Percentiles rank a stretch among this genome's conserved stretches.
phyloP scores from a whole-genome alignment of 257 asterid species.

The Solanum sejunctum region DNA sequence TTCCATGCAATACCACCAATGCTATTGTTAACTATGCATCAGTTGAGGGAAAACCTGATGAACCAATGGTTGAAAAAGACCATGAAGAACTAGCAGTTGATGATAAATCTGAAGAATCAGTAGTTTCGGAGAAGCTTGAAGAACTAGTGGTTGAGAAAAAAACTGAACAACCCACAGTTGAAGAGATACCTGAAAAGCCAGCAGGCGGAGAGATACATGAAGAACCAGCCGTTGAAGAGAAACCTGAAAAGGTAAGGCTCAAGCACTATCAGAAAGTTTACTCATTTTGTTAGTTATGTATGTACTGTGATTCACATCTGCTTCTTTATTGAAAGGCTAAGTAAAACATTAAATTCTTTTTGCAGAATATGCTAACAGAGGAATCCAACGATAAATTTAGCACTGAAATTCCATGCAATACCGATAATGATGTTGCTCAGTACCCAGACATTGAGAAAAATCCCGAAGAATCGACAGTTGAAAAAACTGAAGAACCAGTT shows the following conservation, averaged over 20 bases:
- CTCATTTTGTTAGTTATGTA: neutral
- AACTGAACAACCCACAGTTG: neutral
- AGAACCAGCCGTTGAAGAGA: neutral
- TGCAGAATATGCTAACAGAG: neutral
- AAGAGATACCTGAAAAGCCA: neutral
- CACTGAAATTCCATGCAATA: neutral
- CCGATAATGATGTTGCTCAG: neutral
- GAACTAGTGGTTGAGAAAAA: neutral
- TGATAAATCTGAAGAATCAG: neutral
- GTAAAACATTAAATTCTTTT: neutral
- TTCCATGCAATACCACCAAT: neutral
- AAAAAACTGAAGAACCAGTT: neutral
- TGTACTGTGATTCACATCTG: neutral
- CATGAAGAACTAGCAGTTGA: neutral
- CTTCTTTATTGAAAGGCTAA: neutral
- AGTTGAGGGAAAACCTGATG: neutral
- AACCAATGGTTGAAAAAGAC: neutral
- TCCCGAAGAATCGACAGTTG: neutral
- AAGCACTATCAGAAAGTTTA: neutral
- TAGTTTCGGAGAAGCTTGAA: neutral
- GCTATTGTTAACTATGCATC: neutral
- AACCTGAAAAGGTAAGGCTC: neutral
- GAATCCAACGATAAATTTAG: constrained; percentile 1
- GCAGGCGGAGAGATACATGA: neutral
- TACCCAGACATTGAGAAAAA: neutral